These are phyloP conservation scores for Rhodotorula sp. DNA, from an alignment of 1,284 basidiomycete species.

Conservation along the genomic window DNA sequence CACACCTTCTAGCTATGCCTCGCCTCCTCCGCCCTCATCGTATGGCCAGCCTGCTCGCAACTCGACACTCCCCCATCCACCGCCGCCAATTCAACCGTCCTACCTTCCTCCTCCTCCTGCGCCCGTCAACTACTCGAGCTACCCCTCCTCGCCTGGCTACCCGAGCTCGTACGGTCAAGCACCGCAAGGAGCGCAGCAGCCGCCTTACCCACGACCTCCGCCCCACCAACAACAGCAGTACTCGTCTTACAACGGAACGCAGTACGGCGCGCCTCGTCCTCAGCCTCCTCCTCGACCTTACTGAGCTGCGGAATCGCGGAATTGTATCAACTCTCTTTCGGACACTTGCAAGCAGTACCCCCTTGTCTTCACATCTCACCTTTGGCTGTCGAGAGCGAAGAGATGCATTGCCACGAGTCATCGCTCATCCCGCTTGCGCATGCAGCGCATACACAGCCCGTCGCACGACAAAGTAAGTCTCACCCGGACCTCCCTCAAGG, in stretches of 20 bases:
- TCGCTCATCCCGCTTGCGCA: slow-evolving; percentile 53
- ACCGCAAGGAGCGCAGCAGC: background rate
- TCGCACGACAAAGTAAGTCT: slow-evolving; percentile 80
- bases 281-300: too few species aligned
- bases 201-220: slow-evolving; percentile 46
- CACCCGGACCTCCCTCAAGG: slow-evolving; percentile 82
- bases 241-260: background rate
- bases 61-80: slow-evolving; percentile 12
- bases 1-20: slow-evolving; percentile 41
- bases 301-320: too few species aligned
- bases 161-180: background rate
- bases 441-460: slow-evolving; percentile 84
- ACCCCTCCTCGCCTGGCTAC: background rate
- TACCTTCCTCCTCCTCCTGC: slow-evolving; percentile 37
- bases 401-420: too few species aligned
- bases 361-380: too few species aligned
- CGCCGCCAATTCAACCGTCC: slow-evolving; percentile 28
- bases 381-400: too few species aligned
- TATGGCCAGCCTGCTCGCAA: slow-evolving; percentile 12
- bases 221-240: slow-evolving; percentile 44
- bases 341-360: too few species aligned
- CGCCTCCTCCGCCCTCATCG: slow-evolving; percentile 49
- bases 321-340: too few species aligned
- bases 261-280: too few species aligned
- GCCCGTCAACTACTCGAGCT: slow-evolving; percentile 34